A percentile compares a stretch with the other conserved stretches of the same genome.
These are phyloP conservation scores for Ilyonectria sp. DNA, from an alignment of 2,329 filamentous ascomycete species.

Conservation along the genomic window DNA sequence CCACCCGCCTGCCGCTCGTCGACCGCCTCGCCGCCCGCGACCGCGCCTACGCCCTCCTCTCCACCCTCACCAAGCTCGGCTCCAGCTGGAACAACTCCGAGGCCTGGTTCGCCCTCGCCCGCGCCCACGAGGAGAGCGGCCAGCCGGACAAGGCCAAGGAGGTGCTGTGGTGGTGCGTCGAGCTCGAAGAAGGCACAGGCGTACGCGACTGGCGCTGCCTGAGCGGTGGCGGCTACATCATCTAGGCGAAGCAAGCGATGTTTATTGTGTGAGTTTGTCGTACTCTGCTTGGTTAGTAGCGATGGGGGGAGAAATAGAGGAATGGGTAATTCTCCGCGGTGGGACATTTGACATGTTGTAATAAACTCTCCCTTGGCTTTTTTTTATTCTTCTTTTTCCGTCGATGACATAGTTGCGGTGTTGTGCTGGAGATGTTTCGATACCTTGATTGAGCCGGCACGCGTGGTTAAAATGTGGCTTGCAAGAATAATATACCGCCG, in stretches of 20 bases:
- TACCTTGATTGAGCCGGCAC: constrained; percentile 25
- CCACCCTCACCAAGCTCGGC: constrained; percentile 87
- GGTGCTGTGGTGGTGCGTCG: constrained; percentile 97
- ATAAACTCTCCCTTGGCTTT: not conserved
- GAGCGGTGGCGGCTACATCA: constrained; percentile 76
- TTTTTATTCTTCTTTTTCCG: constrained; percentile 6
- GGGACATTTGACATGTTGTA: not conserved
- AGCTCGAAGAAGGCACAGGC: constrained; percentile 88
- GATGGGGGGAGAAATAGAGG: not conserved
- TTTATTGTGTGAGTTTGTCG: not conserved
- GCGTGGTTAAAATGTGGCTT: constrained; percentile 12
- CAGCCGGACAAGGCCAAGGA: constrained; percentile 91
- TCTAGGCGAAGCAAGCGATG: constrained; percentile 40
- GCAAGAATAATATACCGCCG: constrained; percentile 5
- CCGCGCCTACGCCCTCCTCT: constrained; percentile 87
- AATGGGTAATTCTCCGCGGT: not conserved
- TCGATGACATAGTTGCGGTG: constrained; percentile 15
- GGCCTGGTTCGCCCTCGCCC: constrained; percentile 91
- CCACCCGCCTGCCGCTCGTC: constrained; percentile 76
- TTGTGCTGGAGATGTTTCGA: constrained; percentile 28
- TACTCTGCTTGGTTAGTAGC: not conserved
- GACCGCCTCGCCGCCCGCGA: constrained; percentile 93
- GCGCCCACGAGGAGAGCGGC: constrained; percentile 89
- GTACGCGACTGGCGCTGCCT: constrained; percentile 85
- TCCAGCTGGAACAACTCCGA: constrained; percentile 92